Percentiles rank a stretch among this genome's conserved stretches.
Evolutionary conservation across 257 asterid genomes (phyloP).

Genomic region (Knoxia roxburghii): DNA sequence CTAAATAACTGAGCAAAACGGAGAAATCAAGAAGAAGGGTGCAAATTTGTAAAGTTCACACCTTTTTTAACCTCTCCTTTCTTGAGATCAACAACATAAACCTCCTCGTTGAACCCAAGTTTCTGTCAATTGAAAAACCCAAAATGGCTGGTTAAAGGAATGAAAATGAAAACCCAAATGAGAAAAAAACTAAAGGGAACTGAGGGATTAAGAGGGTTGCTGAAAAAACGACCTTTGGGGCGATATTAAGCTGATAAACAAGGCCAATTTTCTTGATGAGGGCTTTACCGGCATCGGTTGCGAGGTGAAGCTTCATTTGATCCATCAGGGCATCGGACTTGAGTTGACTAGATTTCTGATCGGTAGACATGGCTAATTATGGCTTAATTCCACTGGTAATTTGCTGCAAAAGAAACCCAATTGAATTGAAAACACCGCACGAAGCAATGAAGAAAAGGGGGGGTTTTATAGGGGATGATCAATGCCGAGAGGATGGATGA

Average conservation of each 20-base stretch:
- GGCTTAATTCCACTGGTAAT: background rate
- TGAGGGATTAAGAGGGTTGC: background rate
- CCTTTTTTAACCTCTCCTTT: slow-evolving; percentile 91
- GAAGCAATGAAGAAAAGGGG: background rate
- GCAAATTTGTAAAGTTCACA: slow-evolving; percentile 14
- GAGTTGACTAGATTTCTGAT: slow-evolving; percentile 28
- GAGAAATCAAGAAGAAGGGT: background rate
- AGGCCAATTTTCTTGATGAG: slow-evolving; percentile 70
- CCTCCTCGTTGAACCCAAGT: slow-evolving; percentile 72
- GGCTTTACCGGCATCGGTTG: slow-evolving; percentile 71
- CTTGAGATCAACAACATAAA: slow-evolving; percentile 84
- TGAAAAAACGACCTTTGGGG: slow-evolving; percentile 65
- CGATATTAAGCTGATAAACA: slow-evolving; percentile 83
- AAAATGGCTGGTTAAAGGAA: background rate
- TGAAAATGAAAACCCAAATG: background rate
- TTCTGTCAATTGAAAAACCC: slow-evolving; percentile 37
- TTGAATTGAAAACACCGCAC: background rate
- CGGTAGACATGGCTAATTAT: slow-evolving; percentile 9
- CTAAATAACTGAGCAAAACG: background rate
- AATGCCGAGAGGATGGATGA: background rate
- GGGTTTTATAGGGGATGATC: background rate
- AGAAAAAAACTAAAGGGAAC: background rate
- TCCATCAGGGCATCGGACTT: slow-evolving; percentile 80
- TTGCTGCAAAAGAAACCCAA: background rate
- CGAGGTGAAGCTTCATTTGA: slow-evolving; percentile 76